A percentile compares a stretch with the other conserved stretches of the same genome.
Conservation (phyloP, 352 stramenopile genomes). For the Phytophthora capsici region DNA sequence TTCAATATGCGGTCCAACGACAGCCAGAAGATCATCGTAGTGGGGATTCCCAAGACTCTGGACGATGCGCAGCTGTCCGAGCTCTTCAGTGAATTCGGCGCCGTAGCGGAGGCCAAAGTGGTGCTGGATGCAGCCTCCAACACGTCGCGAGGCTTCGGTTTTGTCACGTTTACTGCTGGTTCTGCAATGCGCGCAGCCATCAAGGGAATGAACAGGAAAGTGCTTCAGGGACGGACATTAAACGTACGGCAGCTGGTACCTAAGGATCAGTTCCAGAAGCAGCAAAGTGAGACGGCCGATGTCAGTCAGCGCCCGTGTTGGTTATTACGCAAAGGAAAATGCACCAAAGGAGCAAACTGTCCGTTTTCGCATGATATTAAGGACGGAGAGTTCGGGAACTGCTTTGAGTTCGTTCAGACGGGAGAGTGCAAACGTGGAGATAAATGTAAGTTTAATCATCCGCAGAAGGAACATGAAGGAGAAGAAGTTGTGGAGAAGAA, state of each 20-base stretch:
- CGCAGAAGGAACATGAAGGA: constrained; percentile 14
- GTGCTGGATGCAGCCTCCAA: constrained; percentile 67
- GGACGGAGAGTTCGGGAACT: constrained; percentile 76
- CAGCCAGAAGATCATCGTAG: constrained; percentile 87
- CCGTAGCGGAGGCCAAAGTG: constrained; percentile 77
- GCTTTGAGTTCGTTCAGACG: constrained; percentile 83
- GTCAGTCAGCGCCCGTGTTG: constrained; percentile 64
- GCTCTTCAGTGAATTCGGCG: constrained; percentile 78
- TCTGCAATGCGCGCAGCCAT: constrained; percentile 78
- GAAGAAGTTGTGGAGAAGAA: constrained; percentile 18
- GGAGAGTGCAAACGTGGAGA: constrained; percentile 73
- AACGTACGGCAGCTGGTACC: constrained; percentile 78
- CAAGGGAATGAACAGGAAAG: constrained; percentile 79
- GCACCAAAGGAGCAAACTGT: constrained; percentile 70
- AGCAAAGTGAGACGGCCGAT: constrained; percentile 50
- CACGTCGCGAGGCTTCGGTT: constrained; percentile 79
- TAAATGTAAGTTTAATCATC: constrained; percentile 77
- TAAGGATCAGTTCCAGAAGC: constrained; percentile 71
- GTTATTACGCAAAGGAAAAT: constrained; percentile 82
- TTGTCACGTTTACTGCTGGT: constrained; percentile 80
- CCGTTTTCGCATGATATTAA: constrained; percentile 81
- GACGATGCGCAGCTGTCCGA: constrained; percentile 72
- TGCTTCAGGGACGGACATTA: constrained; percentile 70
- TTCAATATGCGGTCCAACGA: constrained; percentile 73
- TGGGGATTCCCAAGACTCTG: constrained; percentile 78